A percentile compares a stretch with the other conserved stretches of the same genome.
These are phyloP conservation scores for Nicotiana noctiflora DNA, from an alignment of 257 asterid species.

Conservation along the genomic window DNA sequence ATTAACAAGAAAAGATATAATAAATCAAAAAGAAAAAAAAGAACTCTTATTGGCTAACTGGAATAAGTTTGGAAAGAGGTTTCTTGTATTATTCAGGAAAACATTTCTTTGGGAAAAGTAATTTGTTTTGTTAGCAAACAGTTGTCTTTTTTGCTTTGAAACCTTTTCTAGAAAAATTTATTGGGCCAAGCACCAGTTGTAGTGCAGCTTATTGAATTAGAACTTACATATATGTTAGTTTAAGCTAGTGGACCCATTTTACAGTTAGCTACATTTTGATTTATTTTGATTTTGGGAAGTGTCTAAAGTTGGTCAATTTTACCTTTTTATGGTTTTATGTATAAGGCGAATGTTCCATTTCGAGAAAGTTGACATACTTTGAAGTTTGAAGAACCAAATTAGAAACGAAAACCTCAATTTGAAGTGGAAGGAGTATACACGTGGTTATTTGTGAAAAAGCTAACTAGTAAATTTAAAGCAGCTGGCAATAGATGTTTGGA, in stretches of 20 bases:
- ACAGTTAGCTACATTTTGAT: background rate
- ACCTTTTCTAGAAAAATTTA: background rate
- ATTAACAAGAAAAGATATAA: background rate
- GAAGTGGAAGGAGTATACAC: background rate
- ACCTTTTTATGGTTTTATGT: background rate
- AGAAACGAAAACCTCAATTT: background rate
- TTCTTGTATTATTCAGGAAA: background rate
- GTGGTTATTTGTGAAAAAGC: background rate
- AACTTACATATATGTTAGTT: background rate
- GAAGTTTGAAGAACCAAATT: background rate
- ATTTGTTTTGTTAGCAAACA: background rate
- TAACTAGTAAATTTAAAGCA: background rate
- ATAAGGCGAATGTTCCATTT: background rate
- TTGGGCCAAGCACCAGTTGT: background rate
- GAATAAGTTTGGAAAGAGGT: background rate
- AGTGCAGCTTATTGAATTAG: background rate
- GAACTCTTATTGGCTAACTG: background rate
- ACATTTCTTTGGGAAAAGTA: background rate
- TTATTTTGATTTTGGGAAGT: background rate
- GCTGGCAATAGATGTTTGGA: background rate
- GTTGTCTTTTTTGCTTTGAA: background rate
- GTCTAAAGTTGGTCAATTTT: background rate
- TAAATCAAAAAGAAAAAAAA: background rate
- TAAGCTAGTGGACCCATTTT: constrained; percentile 2
- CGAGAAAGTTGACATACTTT: background rate